Percentiles rank a stretch among this genome's conserved stretches.
Evolutionary conservation across 805 yeast species (phyloP).

Genomic region (Candida railenensis): DNA sequence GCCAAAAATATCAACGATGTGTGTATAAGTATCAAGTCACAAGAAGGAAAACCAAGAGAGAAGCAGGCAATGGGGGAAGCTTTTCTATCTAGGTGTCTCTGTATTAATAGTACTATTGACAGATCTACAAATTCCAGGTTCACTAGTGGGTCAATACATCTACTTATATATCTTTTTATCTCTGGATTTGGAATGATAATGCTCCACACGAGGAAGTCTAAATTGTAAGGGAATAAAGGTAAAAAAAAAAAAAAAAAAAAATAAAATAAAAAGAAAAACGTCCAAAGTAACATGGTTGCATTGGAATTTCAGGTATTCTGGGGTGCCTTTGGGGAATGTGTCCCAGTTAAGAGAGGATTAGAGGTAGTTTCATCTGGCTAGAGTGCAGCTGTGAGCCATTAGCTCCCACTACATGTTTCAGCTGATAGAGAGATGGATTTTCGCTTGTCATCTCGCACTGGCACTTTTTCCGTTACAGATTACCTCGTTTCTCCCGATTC

Average conservation of each 20-base stretch:
- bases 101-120: background rate
- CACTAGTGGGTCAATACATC: background rate
- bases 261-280: background rate
- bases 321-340: background rate
- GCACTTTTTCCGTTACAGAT: background rate
- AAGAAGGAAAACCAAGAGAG: background rate
- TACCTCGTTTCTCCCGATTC: background rate
- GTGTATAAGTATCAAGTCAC: background rate
- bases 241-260: conserved; percentile 1
- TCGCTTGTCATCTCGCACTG: no score
- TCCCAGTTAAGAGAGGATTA: background rate
- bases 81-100: no score
- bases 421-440: no score
- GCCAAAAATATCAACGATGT: background rate
- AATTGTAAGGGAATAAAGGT: background rate
- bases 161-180: background rate
- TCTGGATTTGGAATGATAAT: background rate
- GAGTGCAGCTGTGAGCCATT: background rate
- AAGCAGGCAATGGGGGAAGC: no score
- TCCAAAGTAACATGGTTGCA: conserved; percentile 4
- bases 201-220: background rate
- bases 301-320: background rate
- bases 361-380: background rate
- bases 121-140: background rate
- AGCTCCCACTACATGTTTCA: background rate